Conservation (phyloP, 83 land plant genomes). For the Picea abies region DNA sequence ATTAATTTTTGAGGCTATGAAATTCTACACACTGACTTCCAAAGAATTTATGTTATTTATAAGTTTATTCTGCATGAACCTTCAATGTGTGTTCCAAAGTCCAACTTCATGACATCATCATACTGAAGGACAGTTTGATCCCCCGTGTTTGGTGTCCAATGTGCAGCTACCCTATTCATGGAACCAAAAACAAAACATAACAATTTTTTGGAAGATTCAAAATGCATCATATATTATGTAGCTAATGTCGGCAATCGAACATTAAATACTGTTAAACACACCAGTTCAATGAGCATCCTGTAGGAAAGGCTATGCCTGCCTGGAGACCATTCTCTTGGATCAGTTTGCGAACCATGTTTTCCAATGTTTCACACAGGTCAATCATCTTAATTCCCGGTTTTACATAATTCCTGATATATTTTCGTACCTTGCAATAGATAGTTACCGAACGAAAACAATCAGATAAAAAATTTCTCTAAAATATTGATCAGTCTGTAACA, state of each 20-base stretch:
- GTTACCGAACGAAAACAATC: neutral
- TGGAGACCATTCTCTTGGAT: conserved; percentile 91
- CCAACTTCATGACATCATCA: conserved; percentile 99
- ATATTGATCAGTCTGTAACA: neutral
- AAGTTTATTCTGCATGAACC: conserved; percentile 42
- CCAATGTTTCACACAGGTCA: conserved; percentile 96
- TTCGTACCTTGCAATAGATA: conserved; percentile 73
- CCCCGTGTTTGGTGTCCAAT: conserved; percentile 98
- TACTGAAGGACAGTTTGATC: conserved; percentile 99
- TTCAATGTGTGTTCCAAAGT: conserved; percentile 99
- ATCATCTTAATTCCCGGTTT: conserved; percentile 93
- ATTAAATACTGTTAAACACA: conserved; percentile 21
- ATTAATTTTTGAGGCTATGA: neutral
- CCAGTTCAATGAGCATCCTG: conserved; percentile 99
- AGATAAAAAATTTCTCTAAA: neutral
- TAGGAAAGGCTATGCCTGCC: conserved; percentile 99
- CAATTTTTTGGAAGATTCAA: neutral
- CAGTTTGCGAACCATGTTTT: conserved; percentile 90
- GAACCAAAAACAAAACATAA: neutral
- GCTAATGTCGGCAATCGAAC: neutral
- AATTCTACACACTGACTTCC: neutral
- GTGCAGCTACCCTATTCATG: conserved; percentile 94
- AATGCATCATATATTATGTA: neutral
- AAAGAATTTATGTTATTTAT: neutral
- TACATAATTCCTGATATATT: conserved; percentile 78